A percentile compares a stretch with the other conserved stretches of the same genome.
phyloP scores from a whole-genome alignment of 2,329 filamentous ascomycete genomes.

The Ophiostoma fasciatum region DNA sequence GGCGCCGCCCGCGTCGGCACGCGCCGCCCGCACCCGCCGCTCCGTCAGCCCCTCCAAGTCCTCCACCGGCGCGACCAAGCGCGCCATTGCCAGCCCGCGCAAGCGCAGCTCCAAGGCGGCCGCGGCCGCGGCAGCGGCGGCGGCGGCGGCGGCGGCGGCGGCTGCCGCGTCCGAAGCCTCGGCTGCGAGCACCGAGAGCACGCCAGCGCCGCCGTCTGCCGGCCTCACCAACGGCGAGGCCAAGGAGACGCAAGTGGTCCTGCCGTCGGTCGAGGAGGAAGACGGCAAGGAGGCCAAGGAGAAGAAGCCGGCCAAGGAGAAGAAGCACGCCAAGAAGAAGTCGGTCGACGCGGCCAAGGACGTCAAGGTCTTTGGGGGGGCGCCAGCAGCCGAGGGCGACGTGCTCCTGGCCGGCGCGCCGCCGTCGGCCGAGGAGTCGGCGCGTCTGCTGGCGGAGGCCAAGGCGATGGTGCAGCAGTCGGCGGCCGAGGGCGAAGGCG shows the following conservation, averaged over 20 bases:
- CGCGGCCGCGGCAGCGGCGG: constrained; percentile 9
- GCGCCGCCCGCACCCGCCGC: constrained; percentile 35
- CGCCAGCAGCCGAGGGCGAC: constrained; percentile 58
- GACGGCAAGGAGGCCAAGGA: constrained; percentile 2
- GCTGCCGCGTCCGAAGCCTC: constrained; percentile 25
- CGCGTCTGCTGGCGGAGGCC: constrained; percentile 72
- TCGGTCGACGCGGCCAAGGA: constrained; percentile 18
- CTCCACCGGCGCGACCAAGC: constrained; percentile 18
- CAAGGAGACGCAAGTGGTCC: constrained; percentile 31
- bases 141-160: constrained; percentile 15
- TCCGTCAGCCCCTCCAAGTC: constrained; percentile 44
- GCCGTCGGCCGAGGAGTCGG: constrained; percentile 61
- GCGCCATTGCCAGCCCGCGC: constrained; percentile 33
- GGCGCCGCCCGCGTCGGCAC: constrained; percentile 34
- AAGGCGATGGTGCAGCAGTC: constrained; percentile 73
- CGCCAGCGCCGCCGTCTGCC: constrained; percentile 14
- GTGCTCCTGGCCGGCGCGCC: constrained; percentile 55
- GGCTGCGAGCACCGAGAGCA: constrained; percentile 16
- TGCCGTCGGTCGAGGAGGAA: constrained; percentile 40
- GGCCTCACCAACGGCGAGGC: constrained; percentile 17
- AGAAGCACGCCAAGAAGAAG: constrained; percentile 7
- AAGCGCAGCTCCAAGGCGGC: constrained; percentile 34
- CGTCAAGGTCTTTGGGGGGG: constrained; percentile 35
- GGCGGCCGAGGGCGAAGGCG: not conserved
- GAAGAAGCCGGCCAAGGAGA: constrained; percentile 2